Percentiles rank a stretch among this genome's conserved stretches.
Evolutionary conservation across 768 basidiomycete species (phyloP).

Genomic region (Kwoniella mangroviensis): DNA sequence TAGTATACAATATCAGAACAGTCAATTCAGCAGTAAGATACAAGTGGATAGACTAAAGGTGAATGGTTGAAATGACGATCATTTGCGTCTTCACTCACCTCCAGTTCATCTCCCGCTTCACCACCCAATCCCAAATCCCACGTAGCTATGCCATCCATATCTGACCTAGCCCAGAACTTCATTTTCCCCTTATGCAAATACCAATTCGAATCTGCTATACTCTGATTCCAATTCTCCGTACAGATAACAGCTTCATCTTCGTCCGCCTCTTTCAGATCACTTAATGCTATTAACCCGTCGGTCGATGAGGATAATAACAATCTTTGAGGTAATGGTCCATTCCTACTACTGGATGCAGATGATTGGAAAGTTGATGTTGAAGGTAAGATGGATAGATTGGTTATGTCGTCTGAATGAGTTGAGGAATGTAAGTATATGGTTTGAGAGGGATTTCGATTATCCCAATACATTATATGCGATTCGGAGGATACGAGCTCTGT

Average conservation of each 20-base stretch:
- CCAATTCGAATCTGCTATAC: conserved; percentile 78
- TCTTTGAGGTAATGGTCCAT: conserved; percentile 56
- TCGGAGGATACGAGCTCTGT: conserved; percentile 81
- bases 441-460: conserved; percentile 74
- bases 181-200: conserved; percentile 52
- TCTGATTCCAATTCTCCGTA: conserved; percentile 85
- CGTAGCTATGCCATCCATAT: conserved; percentile 90
- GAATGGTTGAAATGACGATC: neutral
- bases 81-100: conserved; percentile 30
- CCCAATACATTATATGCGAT: conserved; percentile 85
- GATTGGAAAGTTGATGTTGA: conserved; percentile 44
- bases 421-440: conserved; percentile 77
- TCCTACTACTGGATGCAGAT: conserved; percentile 31
- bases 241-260: conserved; percentile 83
- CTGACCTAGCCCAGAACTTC: conserved; percentile 78
- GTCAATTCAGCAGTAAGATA: neutral
- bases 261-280: conserved; percentile 66
- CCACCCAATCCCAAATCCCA: conserved; percentile 65
- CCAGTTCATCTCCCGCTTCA: conserved; percentile 39
- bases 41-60: neutral
- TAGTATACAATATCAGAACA: too few species aligned
- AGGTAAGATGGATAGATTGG: conserved; percentile 68
- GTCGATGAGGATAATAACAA: conserved; percentile 79
- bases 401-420: conserved; percentile 93
- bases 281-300: conserved; percentile 74